Base-by-base conservation (phyloP, 495 filamentous ascomycete genomes). In the Hyaloscypha variabilis region DNA sequence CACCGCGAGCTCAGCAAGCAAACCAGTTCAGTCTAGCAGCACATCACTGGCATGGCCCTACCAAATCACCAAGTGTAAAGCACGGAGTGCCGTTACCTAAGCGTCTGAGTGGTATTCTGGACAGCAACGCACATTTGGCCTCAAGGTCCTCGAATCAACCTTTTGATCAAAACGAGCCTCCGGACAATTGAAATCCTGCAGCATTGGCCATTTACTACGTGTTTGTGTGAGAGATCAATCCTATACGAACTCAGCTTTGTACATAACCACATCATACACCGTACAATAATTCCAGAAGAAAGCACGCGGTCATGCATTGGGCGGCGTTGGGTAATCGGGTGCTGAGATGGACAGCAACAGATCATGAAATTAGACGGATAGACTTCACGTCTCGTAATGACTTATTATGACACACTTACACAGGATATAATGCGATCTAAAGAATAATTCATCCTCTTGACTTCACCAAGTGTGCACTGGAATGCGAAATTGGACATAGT, bases 251-350 rank as follows among this genome's bases (percentile, higher is more conserved):
- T 51, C 14, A 51, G 19, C 53, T 25, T 56, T 30, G 23, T 26
- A 56, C 2, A 25, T 34, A 56, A 21, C 21, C 3, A 17, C 14
- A 3, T 25, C 8, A 56, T 19, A 19, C 28, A 30, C 17, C 25
- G 53, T 51, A 17, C 49, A 17, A 51, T 6, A 17, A 51, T 51
- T 51, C 6, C 4, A 51, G 49, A 51, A 17, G 14, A 17, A 51
- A 51, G 53, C 53, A 56, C 53, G 21, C 10, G 53, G 23, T 19
- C 23, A 56, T 56, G 53, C 28, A 56, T 56, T 6, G 49, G 19
- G 49, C 6, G 49, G 49, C 49, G 49, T 51, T 51, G 10, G 30
- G 30, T 34, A 34, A 34, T 10, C 10, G 5, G 30, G 30, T 5
- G 5, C 30, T 5, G 30, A 10, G 10, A 34, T 34, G 5, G 49